Evolutionary conservation across 176 grass and related monocot species (phyloP).

Genomic region (Oryza meyeriana): DNA sequence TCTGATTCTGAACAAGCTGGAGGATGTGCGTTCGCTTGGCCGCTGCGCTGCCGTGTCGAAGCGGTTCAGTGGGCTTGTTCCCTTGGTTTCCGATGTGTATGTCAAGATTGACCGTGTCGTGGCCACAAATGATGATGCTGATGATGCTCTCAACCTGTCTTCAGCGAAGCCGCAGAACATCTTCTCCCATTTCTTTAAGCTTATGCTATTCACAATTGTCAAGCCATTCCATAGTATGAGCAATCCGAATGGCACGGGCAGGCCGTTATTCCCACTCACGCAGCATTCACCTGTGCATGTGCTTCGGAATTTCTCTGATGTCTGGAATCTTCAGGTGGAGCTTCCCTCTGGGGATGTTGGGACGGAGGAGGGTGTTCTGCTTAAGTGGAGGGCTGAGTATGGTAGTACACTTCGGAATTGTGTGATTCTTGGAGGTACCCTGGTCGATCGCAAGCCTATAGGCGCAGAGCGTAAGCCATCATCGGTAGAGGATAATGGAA

Average conservation of each 20-base stretch:
- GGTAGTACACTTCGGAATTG: conserved; percentile 84
- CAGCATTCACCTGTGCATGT: conserved; percentile 77
- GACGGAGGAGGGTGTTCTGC: conserved; percentile 63
- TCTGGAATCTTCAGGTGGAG: conserved; percentile 65
- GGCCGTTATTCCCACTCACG: conserved; percentile 55
- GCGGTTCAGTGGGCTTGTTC: conserved; percentile 62
- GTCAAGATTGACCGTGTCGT: conserved; percentile 80
- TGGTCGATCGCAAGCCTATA: conserved; percentile 32
- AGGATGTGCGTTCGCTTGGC: conserved; percentile 67
- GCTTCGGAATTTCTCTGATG: conserved; percentile 57
- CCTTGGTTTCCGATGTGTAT: conserved; percentile 61
- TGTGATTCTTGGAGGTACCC: conserved; percentile 72
- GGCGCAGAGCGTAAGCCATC: conserved; percentile 15
- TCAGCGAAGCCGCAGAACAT: conserved; percentile 46
- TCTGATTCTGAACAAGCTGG: conserved; percentile 75
- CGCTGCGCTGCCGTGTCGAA: conserved; percentile 73
- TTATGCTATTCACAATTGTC: conserved; percentile 49
- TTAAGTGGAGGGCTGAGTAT: conserved; percentile 73
- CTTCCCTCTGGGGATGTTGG: conserved; percentile 70
- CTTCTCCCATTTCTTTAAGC: conserved; percentile 60
- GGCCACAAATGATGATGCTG: conserved; percentile 49
- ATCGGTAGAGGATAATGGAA: conserved; percentile 53
- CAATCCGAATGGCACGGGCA: conserved; percentile 12
- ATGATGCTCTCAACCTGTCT: conserved; percentile 48
- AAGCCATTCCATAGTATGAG: conserved; percentile 65